Base-by-base conservation (phyloP, 116 monocot genomes). In the Trichopus zeylanicus region DNA sequence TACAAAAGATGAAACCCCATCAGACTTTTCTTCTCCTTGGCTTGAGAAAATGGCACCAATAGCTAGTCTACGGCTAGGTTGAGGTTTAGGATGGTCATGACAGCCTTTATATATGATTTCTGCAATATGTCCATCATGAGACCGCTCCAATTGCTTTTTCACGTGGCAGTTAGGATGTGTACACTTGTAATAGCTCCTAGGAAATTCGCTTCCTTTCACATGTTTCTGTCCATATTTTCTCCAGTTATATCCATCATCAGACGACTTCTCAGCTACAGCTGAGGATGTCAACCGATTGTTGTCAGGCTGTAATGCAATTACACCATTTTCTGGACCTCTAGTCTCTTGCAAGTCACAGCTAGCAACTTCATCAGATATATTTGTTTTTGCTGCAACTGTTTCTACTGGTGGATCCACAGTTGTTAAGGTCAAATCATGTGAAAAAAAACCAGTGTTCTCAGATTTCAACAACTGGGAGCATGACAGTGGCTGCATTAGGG, bases 191-290 rank as follows among this genome's bases (percentile, higher is more conserved):
- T 97, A 97, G 60, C 97, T 97, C 55, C 97, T 28, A 12, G 97
- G 97, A 73, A 85, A 91, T 67, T 91, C 97, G 73, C 91, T 77
- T 70, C 97, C 97, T 80, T 91, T 90, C 21, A 97, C 97, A 80
- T 75, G 97, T 61, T 97, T 97, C 29, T 97, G 97, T 7, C 97
- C 97, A 80, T 97, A 97, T 74, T 97, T 97, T 31, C 97, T 59
- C 97, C 97, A 97, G 68, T 91, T 97, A 71, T 91, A 97, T 32
- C 97, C 91, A 84, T 97, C 97, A 57, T 97, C 91, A 51, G 63
- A 46, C 23, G 75, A 75, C 61, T 81, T 97, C 28, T 97, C 91
- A 51, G 46, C 51, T 27, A 52, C 53, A 62, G 27, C 23, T 11
- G 57, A 42, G 16, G 42, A 70, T 8, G 58, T 16, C 77, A 31